phyloP scores from a whole-genome alignment of 495 filamentous ascomycete genomes.

The Podospora pseudocomata region DNA sequence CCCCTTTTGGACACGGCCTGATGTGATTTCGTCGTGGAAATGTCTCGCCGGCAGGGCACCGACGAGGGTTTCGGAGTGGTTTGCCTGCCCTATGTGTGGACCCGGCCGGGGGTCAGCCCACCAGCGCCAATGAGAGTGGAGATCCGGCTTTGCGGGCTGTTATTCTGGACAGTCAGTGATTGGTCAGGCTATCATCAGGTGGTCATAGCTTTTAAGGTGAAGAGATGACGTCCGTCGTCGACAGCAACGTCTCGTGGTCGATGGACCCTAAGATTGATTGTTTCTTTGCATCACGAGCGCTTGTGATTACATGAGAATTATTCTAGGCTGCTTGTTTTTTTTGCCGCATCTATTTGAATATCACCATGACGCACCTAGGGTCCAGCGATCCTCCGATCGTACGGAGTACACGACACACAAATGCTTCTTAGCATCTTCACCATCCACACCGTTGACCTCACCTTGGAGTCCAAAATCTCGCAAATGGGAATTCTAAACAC shows the following conservation, averaged over 20 bases:
- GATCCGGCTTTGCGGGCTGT: background rate
- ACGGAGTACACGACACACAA: background rate
- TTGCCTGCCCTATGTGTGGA: background rate
- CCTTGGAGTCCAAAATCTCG: no score
- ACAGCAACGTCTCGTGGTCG: background rate
- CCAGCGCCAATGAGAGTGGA: background rate
- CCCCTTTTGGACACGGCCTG: background rate
- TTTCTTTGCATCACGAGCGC: slow-evolving; percentile 2
- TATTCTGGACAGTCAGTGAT: background rate
- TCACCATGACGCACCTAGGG: slow-evolving; percentile 4
- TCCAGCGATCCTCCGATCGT: background rate
- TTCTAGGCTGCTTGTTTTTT: background rate
- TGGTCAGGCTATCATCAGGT: background rate
- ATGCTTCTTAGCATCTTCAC: background rate
- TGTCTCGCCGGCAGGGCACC: no score
- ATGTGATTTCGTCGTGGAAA: background rate
- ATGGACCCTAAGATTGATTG: background rate
- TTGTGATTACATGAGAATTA: background rate
- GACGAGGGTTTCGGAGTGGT: no score
- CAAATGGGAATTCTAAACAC: no score
- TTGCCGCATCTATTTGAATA: no score
- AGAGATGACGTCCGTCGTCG: background rate
- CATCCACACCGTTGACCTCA: background rate
- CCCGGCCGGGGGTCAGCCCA: background rate
- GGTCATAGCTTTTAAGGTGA: background rate